A percentile compares a stretch with the other conserved stretches of the same genome.
These are phyloP conservation scores for Penicillium chermesinum DNA, from an alignment of 495 filamentous ascomycete species.

Conservation along the genomic window DNA sequence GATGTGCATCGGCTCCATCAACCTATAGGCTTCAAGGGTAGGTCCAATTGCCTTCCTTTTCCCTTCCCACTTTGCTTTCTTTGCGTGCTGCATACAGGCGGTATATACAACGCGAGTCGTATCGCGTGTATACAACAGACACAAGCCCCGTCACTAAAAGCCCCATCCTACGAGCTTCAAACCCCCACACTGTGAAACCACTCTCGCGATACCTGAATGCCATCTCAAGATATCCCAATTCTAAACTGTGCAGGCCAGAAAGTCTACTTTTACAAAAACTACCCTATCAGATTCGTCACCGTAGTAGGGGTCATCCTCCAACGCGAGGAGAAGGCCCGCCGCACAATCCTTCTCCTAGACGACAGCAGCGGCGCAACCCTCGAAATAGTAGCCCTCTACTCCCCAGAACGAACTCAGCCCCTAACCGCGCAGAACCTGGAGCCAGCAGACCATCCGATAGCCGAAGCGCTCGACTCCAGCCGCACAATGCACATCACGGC, in stretches of 20 bases:
- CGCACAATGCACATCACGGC: constrained; percentile 20
- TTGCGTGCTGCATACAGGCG: background rate
- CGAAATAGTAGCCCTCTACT: constrained; percentile 46
- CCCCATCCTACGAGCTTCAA: too few species aligned
- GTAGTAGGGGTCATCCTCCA: constrained; percentile 73
- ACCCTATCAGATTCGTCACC: constrained; percentile 83
- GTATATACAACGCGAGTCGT: too few species aligned
- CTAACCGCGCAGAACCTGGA: constrained; percentile 1
- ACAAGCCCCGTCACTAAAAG: too few species aligned
- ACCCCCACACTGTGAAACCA: too few species aligned
- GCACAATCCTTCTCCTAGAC: constrained; percentile 67
- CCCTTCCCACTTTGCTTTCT: background rate
- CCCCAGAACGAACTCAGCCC: background rate
- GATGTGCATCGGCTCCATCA: constrained; percentile 60
- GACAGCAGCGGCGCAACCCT: constrained; percentile 80
- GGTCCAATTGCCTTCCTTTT: background rate
- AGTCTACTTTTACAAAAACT: constrained; percentile 76
- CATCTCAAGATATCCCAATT: background rate
- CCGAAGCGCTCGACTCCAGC: background rate
- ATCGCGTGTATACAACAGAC: too few species aligned
- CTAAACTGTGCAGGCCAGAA: constrained; percentile 50
- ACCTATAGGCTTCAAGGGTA: constrained; percentile 65
- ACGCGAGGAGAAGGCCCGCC: constrained; percentile 57
- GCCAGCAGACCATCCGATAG: background rate
- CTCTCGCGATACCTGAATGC: too few species aligned